Percentiles rank a stretch among this genome's conserved stretches.
Evolutionary conservation across 768 basidiomycete species (phyloP).

Genomic region (Podaxis carcinomalis): DNA sequence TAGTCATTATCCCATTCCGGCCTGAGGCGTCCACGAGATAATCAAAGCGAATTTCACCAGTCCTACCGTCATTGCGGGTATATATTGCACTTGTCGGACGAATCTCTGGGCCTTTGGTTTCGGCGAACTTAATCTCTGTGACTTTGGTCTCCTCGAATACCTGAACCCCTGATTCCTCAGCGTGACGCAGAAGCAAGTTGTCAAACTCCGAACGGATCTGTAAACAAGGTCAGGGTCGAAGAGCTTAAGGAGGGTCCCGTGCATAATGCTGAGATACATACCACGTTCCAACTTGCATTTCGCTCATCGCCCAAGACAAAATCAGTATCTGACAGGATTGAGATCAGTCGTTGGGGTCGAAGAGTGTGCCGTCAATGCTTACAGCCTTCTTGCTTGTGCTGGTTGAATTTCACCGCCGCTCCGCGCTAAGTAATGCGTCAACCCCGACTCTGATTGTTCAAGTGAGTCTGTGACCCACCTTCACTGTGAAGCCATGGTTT

Average conservation of each 20-base stretch:
- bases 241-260: background rate
- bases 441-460: background rate
- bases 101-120: constrained; percentile 10
- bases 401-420: constrained; percentile 37
- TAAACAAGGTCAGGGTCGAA: background rate
- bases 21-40: constrained; percentile 34
- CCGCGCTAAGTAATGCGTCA: constrained; percentile 25
- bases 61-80: constrained; percentile 18
- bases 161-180: constrained; percentile 24
- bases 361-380: constrained; percentile 11
- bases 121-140: constrained; percentile 21
- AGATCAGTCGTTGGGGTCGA: background rate
- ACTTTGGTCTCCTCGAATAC: constrained; percentile 31
- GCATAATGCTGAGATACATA: constrained; percentile 14
- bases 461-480: constrained; percentile 18
- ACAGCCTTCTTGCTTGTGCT: constrained; percentile 34
- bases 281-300: constrained; percentile 33
- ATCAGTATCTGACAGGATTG: constrained; percentile 25
- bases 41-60: constrained; percentile 27
- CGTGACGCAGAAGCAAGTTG: constrained; percentile 30
- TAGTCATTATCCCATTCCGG: constrained; percentile 31
- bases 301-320: constrained; percentile 24
- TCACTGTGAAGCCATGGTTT: constrained; percentile 27
- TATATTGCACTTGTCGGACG: constrained; percentile 25
- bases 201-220: constrained; percentile 34